phyloP scores from a whole-genome alignment of 352 stramenopile species.

The Phytophthora tubulina region DNA sequence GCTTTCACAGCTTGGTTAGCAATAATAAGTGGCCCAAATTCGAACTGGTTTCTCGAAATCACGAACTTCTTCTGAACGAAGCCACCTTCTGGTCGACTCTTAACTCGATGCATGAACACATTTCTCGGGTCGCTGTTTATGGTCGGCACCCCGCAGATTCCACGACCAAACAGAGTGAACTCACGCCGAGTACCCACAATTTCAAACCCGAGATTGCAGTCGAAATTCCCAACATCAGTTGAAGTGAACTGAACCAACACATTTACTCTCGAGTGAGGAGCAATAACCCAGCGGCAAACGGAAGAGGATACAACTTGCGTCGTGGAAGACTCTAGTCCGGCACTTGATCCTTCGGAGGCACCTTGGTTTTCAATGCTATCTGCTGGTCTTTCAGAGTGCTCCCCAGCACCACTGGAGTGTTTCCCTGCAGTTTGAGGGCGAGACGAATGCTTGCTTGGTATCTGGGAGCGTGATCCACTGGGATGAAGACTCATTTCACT shows the following conservation, averaged over 20 bases:
- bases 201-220: conserved; percentile 91
- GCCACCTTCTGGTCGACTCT: conserved; percentile 67
- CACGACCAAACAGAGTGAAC: conserved; percentile 86
- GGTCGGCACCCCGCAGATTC: conserved; percentile 86
- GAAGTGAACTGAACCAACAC: conserved; percentile 89
- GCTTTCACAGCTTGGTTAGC: conserved; percentile 24
- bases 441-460: conserved; percentile 26
- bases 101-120: conserved; percentile 95
- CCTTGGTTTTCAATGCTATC: conserved; percentile 15
- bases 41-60: conserved; percentile 88
- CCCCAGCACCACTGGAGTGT: conserved; percentile 5
- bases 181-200: conserved; percentile 88
- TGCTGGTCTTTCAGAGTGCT: background rate
- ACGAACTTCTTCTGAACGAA: conserved; percentile 94
- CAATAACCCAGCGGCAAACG: conserved; percentile 81
- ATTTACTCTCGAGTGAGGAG: conserved; percentile 57
- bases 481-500: conserved; percentile 31
- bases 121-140: conserved; percentile 95
- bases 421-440: conserved; percentile 37
- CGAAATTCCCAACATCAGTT: conserved; percentile 77
- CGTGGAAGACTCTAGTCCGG: conserved; percentile 11
- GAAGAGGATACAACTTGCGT: conserved; percentile 2
- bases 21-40: conserved; percentile 94
- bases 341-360: conserved; percentile 1
- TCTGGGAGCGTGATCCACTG: conserved; percentile 12